phyloP scores from a whole-genome alignment of 2,329 filamentous ascomycete species.

The Fusarium abutilonis region DNA sequence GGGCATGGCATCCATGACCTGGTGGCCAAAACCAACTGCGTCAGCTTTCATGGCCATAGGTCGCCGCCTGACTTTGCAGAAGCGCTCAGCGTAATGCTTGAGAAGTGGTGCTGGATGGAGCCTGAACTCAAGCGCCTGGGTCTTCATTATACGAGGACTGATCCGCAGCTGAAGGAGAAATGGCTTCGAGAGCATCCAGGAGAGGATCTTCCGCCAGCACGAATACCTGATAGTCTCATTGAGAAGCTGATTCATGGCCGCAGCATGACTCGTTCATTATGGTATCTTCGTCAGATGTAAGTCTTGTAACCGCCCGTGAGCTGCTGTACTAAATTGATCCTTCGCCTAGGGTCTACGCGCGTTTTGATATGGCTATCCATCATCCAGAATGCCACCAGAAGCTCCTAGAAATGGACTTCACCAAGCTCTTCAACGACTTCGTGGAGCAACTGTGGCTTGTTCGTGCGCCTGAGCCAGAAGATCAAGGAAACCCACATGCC shows the following conservation, averaged over 20 bases:
- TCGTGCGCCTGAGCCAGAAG: neutral
- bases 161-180: neutral
- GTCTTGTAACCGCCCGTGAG: neutral
- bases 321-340: neutral
- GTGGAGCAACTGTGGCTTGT: neutral
- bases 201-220: neutral
- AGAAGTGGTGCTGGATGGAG: neutral
- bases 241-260: neutral
- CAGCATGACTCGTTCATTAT: neutral
- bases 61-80: no score
- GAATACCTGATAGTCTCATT: neutral
- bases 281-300: neutral
- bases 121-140: neutral
- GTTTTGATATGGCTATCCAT: neutral
- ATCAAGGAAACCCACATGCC: conserved; percentile 26
- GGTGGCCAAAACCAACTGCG: no score
- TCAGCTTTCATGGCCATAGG: no score
- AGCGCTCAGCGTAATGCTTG: neutral
- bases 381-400: neutral
- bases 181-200: neutral
- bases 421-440: neutral
- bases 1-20: no score
- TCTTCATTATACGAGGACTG: neutral
- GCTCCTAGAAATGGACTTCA: neutral
- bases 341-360: neutral